phyloP scores from a whole-genome alignment of 805 yeast species.

The Ogataea methanolica region DNA sequence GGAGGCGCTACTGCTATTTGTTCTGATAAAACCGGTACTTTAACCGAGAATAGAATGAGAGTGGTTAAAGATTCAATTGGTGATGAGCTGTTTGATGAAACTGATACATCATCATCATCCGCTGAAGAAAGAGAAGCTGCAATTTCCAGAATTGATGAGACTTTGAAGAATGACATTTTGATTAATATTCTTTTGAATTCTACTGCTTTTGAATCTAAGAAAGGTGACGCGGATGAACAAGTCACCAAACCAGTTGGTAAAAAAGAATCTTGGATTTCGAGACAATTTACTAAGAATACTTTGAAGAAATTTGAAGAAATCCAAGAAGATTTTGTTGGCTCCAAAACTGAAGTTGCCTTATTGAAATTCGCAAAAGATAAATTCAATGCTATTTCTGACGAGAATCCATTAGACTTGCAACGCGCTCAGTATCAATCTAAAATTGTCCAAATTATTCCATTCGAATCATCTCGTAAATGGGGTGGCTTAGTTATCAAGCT shows the following conservation, averaged over 20 bases:
- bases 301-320: conserved; percentile 47
- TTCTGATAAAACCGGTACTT: conserved; percentile 96
- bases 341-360: conserved; percentile 92
- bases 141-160: conserved; percentile 5
- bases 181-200: conserved; percentile 75
- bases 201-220: conserved; percentile 78
- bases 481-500: conserved; percentile 67
- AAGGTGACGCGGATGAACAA: conserved; percentile 13
- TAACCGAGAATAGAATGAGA: conserved; percentile 91
- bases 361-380: conserved; percentile 59
- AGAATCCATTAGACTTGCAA: conserved; percentile 38
- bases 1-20: conserved; percentile 97
- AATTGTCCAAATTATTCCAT: conserved; percentile 74
- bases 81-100: conserved; percentile 48
- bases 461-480: conserved; percentile 92
- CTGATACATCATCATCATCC: conserved; percentile 18
- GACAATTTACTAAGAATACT: not conserved
- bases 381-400: conserved; percentile 41
- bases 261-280: not conserved
- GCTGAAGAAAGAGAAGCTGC: not conserved
- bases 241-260: not conserved
- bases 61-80: conserved; percentile 79
- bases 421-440: conserved; percentile 35
- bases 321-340: conserved; percentile 82
- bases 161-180: conserved; percentile 28